phyloP scores from a whole-genome alignment of 768 basidiomycete genomes.

The Boletus coccyginus region DNA sequence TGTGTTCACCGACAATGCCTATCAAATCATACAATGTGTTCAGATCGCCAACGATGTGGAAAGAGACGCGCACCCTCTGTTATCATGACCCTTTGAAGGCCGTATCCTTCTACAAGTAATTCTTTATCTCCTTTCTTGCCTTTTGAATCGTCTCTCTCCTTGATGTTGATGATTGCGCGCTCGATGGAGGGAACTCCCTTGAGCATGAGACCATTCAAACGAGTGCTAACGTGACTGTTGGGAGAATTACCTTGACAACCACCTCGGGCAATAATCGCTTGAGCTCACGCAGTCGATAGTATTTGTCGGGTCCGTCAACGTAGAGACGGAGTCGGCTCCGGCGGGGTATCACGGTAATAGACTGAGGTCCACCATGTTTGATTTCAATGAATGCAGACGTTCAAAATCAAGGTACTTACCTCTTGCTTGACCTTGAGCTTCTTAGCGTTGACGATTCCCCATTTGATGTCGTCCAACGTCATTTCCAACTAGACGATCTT shows the following conservation, averaged over 20 bases:
- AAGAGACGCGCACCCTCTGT: conserved; percentile 69
- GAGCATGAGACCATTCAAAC: not conserved
- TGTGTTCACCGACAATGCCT: conserved; percentile 92
- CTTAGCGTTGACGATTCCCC: conserved; percentile 80
- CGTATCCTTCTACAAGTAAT: conserved; percentile 95
- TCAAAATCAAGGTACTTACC: conserved; percentile 35
- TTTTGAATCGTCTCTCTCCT: conserved; percentile 75
- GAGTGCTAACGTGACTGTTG: not conserved
- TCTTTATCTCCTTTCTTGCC: conserved; percentile 90
- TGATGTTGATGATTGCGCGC: conserved; percentile 94
- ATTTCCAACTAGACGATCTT: conserved; percentile 71
- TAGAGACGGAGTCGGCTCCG: conserved; percentile 78
- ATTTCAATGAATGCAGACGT: not conserved
- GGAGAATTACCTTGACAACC: conserved; percentile 74
- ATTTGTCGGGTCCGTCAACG: conserved; percentile 74
- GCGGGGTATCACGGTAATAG: conserved; percentile 72
- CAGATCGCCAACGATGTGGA: not conserved
- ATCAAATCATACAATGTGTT: not conserved
- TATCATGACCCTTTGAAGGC: conserved; percentile 93
- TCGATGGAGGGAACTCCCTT: conserved; percentile 86
- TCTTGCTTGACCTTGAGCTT: conserved; percentile 93
- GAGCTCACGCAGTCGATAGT: conserved; percentile 79
- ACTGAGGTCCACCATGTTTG: conserved; percentile 38
- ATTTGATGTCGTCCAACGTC: conserved; percentile 88
- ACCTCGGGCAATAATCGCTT: conserved; percentile 82